Conservation (phyloP, 2,329 filamentous ascomycete species). For the Penicillium sp. region DNA sequence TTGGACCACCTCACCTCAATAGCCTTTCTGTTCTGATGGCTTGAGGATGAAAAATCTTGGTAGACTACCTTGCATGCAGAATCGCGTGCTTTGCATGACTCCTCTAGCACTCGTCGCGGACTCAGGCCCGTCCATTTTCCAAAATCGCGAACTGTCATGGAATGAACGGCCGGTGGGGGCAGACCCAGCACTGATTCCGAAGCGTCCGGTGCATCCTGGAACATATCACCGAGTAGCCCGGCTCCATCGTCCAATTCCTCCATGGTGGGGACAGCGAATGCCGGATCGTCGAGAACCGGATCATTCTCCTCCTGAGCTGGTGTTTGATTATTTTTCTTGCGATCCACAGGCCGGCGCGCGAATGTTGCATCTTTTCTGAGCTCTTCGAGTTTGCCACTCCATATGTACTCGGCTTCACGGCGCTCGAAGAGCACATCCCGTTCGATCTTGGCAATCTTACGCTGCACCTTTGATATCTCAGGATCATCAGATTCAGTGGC, state of each 20-base stretch:
- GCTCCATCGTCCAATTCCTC: slow-evolving; percentile 35
- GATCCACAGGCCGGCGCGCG: slow-evolving; percentile 21
- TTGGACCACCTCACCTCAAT: slow-evolving; percentile 75
- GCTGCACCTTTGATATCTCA: slow-evolving; percentile 59
- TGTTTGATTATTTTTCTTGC: slow-evolving; percentile 32
- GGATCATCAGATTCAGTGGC: slow-evolving; percentile 27
- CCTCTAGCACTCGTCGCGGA: slow-evolving; percentile 72
- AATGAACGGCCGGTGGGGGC: slow-evolving; percentile 30
- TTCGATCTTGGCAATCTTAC: slow-evolving; percentile 71
- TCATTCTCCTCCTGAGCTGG: slow-evolving; percentile 33
- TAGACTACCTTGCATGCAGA: slow-evolving; percentile 57
- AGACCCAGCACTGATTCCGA: slow-evolving; percentile 36
- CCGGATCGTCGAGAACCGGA: slow-evolving; percentile 14
- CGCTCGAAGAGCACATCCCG: slow-evolving; percentile 71
- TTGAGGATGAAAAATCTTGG: slow-evolving; percentile 63
- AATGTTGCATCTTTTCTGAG: slow-evolving; percentile 56
- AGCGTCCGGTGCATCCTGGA: slow-evolving; percentile 43
- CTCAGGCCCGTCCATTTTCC: slow-evolving; percentile 72
- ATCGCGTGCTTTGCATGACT: slow-evolving; percentile 75
- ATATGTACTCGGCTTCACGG: slow-evolving; percentile 58
- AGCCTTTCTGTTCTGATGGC: slow-evolving; percentile 69
- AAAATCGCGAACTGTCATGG: slow-evolving; percentile 68
- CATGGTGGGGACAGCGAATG: slow-evolving; percentile 12
- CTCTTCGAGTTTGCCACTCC: slow-evolving; percentile 55
- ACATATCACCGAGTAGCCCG: slow-evolving; percentile 55